Evolutionary conservation across 352 stramenopile species (phyloP).

Genomic region (Pythium biforme): DNA sequence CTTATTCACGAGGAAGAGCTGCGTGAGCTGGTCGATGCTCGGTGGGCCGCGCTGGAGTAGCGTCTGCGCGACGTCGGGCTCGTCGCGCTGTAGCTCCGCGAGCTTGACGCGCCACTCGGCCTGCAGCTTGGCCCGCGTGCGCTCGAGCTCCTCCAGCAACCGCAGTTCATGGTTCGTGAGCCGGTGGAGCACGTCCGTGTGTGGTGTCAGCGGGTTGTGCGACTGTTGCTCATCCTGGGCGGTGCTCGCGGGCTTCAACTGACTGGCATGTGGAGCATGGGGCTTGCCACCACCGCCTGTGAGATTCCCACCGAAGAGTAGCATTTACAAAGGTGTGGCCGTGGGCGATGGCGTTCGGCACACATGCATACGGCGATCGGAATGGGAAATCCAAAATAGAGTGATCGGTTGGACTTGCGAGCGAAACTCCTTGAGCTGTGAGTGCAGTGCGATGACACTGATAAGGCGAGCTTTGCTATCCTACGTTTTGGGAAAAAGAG

Average conservation of each 20-base stretch:
- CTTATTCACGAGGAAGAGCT: constrained; percentile 33
- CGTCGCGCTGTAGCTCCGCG: constrained; percentile 43
- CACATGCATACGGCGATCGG: not conserved
- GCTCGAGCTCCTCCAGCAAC: constrained; percentile 74
- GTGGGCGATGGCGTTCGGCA: too few relatives aligned
- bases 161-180: constrained; percentile 79
- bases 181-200: constrained; percentile 63
- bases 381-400: not conserved
- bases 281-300: constrained; percentile 26
- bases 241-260: not conserved
- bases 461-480: too few relatives aligned
- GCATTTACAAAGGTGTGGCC: too few relatives aligned
- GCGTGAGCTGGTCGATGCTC: constrained; percentile 40
- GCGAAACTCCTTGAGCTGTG: too few relatives aligned
- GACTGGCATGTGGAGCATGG: not conserved
- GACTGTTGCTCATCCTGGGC: not conserved
- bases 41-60: constrained; percentile 28
- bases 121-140: constrained; percentile 64
- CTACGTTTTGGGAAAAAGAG: too few relatives aligned
- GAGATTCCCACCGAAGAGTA: constrained; percentile 72
- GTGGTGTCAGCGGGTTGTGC: constrained; percentile 31
- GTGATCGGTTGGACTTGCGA: not conserved
- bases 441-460: too few relatives aligned
- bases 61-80: constrained; percentile 30
- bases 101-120: constrained; percentile 70